Evolutionary conservation across 1,284 basidiomycete species (phyloP), one percentile per base, ranked within the genome.

Genomic region (Coniophora puteana): DNA sequence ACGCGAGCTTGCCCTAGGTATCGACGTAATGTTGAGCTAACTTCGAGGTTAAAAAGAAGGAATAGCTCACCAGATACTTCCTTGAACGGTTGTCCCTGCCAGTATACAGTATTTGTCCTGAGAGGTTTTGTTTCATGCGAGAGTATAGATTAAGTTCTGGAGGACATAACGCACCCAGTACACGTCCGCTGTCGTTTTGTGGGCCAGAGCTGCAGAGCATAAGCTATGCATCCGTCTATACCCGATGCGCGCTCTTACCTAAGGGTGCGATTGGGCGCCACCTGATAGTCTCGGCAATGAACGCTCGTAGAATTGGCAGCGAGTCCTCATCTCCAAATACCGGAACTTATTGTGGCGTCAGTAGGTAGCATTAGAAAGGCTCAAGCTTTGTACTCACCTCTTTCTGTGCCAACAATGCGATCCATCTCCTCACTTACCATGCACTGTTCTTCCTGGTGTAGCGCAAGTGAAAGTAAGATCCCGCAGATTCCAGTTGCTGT

Each of bases 391-490:
- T 20, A 35, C 22, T 8, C 47, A 65, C 65, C 30, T 47, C 64
- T 53, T 12, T 63, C 52, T 8, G 40, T 53, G 1, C 66, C 64
- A 8, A 67, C 53, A 3, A 69, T 55, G 4, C 38, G 38, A 32
- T 72, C 67, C n/a, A 72, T 45, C 49, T 72, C 65, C 2, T 55
- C 59, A 43, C 68, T 69, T 0, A 71, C 67, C 38, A 51, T 54
- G 21, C 50, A 54, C 42, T 67, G 64, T 17, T 55, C 55, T 7
- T 67, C 59, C 0, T 66, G 67, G 41, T 61, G 55, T 7, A 50
- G 51, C 0, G 68, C 69, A 1, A 70, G 66, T 3, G 69, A 67
- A 64, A 72, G 66, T 21, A 68, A 58, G 11, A 60, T 46, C 23
- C 62, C 58, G 8, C 57, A 58, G 22, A 72, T 60, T 3, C 65